Conservation (phyloP, 371 early-diverging fungal genomes). For the Furculomyces boomerangus region DNA sequence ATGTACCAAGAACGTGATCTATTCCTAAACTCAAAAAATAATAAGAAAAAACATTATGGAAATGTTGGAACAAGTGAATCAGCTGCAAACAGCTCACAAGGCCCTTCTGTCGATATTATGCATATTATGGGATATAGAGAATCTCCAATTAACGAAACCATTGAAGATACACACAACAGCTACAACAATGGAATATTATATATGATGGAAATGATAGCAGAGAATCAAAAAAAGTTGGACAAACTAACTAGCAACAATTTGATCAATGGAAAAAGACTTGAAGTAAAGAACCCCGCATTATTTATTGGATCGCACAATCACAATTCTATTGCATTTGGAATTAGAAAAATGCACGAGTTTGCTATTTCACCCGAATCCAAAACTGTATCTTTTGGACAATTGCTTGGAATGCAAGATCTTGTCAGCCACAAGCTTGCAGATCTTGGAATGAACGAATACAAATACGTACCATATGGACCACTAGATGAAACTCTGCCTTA, state of each 20-base stretch:
- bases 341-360: constrained; percentile 41
- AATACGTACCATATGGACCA: constrained; percentile 89
- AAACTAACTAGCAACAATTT: constrained; percentile 4
- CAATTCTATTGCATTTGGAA: constrained; percentile 47
- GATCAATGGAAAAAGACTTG: constrained; percentile 8
- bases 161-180: constrained; percentile 64
- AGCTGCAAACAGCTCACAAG: too few species aligned
- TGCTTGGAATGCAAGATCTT: constrained; percentile 58
- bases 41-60: background rate
- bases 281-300: constrained; percentile 32
- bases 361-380: constrained; percentile 33
- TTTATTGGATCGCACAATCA: constrained; percentile 88
- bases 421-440: constrained; percentile 41
- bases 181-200: constrained; percentile 67
- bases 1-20: constrained; percentile 76
- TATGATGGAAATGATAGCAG: constrained; percentile 36
- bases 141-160: constrained; percentile 65
- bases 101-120: too few species aligned
- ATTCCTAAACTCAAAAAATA: constrained; percentile 37
- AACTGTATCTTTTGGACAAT: constrained; percentile 81
- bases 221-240: constrained; percentile 4
- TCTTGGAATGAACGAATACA: constrained; percentile 41
- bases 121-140: constrained; percentile 43
- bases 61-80: too few species aligned
- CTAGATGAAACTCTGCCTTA: constrained; percentile 83